Conservation (phyloP, 495 filamentous ascomycete species). For the Physcia stellaris region DNA sequence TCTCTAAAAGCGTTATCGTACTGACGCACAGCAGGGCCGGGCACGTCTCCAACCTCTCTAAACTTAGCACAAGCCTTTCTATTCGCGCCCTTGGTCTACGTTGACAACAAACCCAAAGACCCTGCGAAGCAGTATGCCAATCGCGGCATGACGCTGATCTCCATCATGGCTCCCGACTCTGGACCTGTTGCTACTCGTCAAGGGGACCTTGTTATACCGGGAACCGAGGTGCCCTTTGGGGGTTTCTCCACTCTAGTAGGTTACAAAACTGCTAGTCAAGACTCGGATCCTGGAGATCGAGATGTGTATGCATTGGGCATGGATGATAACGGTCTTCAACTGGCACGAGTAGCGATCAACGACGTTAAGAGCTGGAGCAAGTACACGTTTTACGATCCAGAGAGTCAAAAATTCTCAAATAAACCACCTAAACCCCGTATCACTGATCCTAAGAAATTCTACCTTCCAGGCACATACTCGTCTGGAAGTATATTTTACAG, state of each 20-base stretch:
- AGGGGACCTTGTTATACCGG: constrained; percentile 16
- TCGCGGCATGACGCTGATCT: constrained; percentile 17
- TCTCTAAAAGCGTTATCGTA: neutral
- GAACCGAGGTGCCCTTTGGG: constrained; percentile 15
- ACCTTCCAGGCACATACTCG: constrained; percentile 18
- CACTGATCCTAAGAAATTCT: constrained; percentile 9
- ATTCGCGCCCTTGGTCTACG: constrained; percentile 18
- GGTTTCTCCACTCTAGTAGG: constrained; percentile 16
- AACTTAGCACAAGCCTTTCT: constrained; percentile 14
- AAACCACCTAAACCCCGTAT: constrained; percentile 7
- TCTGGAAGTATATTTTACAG: constrained; percentile 22
- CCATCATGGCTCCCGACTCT: constrained; percentile 11
- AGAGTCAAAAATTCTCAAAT: constrained; percentile 8
- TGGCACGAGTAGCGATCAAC: constrained; percentile 15
- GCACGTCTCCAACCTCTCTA: constrained; percentile 16
- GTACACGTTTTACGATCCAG: constrained; percentile 14
- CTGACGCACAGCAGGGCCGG: constrained; percentile 14
- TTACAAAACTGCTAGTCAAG: constrained; percentile 6
- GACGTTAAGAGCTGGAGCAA: constrained; percentile 9
- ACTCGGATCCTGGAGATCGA: constrained; percentile 7
- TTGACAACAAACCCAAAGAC: constrained; percentile 16
- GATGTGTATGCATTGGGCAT: constrained; percentile 17
- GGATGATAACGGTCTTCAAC: constrained; percentile 12
- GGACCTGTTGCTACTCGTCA: constrained; percentile 14
- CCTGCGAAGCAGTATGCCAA: constrained; percentile 16